Percentiles rank a stretch among this genome's conserved stretches.
These are phyloP conservation scores for Hylodesmum podocarpum DNA, from an alignment of 306 rosid genomes.

Conservation along the genomic window DNA sequence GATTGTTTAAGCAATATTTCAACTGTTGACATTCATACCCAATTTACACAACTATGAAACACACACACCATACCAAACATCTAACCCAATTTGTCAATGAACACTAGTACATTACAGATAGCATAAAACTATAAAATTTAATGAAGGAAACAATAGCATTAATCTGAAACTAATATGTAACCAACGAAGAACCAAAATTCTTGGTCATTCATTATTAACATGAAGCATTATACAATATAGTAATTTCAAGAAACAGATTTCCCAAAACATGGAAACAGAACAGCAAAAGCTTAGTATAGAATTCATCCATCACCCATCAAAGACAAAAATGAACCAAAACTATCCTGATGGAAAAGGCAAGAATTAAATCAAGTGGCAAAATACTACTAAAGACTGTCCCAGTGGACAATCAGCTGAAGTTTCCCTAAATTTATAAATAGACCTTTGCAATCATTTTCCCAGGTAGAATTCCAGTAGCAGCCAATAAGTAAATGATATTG, in stretches of 20 bases:
- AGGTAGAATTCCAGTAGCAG: not conserved
- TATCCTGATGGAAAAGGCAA: conserved; percentile 3
- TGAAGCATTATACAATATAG: not conserved
- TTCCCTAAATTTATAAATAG: not conserved
- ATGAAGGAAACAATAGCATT: not conserved
- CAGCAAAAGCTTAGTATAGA: not conserved
- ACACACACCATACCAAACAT: not conserved
- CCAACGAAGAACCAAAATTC: not conserved
- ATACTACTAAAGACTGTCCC: not conserved
- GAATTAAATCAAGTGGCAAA: not conserved
- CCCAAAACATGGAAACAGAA: not conserved
- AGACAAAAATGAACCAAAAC: not conserved
- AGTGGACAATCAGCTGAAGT: not conserved
- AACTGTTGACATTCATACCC: not conserved
- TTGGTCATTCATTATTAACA: not conserved
- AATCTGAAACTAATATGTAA: not conserved
- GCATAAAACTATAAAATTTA: not conserved
- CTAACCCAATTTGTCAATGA: not conserved
- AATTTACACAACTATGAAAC: not conserved
- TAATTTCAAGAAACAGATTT: conserved; percentile 2
- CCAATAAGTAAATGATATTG: not conserved
- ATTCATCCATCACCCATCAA: not conserved
- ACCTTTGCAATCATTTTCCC: conserved; percentile 18
- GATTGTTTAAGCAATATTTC: not conserved
- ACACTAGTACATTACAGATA: not conserved